Evolutionary conservation across 768 basidiomycete species (phyloP), one percentile per base, ranked within the genome.

Genomic region (Phylloporus sp.): DNA sequence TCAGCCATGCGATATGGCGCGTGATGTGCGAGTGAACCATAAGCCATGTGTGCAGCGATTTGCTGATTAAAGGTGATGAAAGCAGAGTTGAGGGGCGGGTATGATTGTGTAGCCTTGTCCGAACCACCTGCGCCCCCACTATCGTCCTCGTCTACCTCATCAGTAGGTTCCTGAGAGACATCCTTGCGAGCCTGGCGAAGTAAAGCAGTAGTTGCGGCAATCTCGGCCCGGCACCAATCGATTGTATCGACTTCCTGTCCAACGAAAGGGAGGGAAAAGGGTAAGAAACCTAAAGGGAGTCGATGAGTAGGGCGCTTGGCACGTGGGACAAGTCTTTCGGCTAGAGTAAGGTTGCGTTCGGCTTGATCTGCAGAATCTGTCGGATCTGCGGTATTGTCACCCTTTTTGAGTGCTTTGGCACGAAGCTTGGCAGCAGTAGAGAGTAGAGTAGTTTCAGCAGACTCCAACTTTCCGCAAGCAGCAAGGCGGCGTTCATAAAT

Each of bases 191-290:
- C 81, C 53, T 76, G 74, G 3, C 81, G 78, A 40, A 91, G 71
- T 4, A 80, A 59, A 18, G 63, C 63, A 16, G 76, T 81, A 50
- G 83, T 81, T 2, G 73, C 61, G 2, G 71, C 68, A 50, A 97
- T 90, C 70, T 94, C 88, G 18, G 78, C 73, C 27, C 89, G 76
- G 18, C 85, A 82, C 93, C 94, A 97, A 2, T 93, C 85, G 63
- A 98, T 93, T 3, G 88, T 81, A 71, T 98, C 97, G 15, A 97
- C 94, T 68, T 95, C 88, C 67, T 91, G 68, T 8, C 97, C 97
- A 4, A 82, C 71, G 23, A 95, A 74, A 2, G 82, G 81, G 23
- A 87, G 70, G 9, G 76, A 73, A 52, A 81, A 79, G 0, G 79
- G 80, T 40, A 82, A 34, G 62, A 77, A 77, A 9, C 82, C 75